Conservation (phyloP, 78 protist species). For the Dictyostelium purpureum region DNA sequence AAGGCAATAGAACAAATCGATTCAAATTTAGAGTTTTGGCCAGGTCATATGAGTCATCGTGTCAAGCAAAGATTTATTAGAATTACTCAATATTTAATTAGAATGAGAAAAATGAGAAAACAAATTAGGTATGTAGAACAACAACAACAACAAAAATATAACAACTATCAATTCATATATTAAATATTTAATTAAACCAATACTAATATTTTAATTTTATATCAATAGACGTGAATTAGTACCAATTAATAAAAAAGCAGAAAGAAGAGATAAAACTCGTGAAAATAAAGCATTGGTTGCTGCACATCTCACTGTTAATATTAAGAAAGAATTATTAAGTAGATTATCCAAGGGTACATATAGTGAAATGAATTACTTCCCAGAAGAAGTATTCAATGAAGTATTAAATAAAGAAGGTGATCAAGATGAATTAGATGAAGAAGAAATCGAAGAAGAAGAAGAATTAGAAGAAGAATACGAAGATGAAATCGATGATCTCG, state of each 20-base stretch:
- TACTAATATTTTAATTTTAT: not conserved
- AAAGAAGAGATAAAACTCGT: conserved; percentile 85
- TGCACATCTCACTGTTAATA: conserved; percentile 88
- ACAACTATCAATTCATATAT: no score
- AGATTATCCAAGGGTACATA: conserved; percentile 82
- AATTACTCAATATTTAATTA: conserved; percentile 94
- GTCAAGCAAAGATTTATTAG: conserved; percentile 94
- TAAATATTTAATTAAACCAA: not conserved
- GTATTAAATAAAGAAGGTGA: conserved; percentile 36
- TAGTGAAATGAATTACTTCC: conserved; percentile 43
- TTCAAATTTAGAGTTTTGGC: conserved; percentile 92
- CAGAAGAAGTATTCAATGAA: conserved; percentile 25
- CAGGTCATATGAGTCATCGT: conserved; percentile 84
- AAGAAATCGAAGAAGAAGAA: conserved; percentile 15
- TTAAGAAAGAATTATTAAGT: conserved; percentile 91
- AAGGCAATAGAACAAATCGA: conserved; percentile 87
- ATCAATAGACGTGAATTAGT: conserved; percentile 83
- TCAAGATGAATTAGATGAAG: conserved; percentile 6
- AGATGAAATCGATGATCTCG: not conserved
- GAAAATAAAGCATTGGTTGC: conserved; percentile 94
- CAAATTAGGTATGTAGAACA: conserved; percentile 51
- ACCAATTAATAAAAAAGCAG: conserved; percentile 90
- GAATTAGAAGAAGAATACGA: conserved; percentile 20
- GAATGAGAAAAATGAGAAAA: conserved; percentile 91
- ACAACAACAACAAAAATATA: not conserved